Evolutionary conservation across 2,329 filamentous ascomycete species (phyloP), one percentile per base, ranked within the genome.

Genomic region (Aspergillus pseudoviridinutans): DNA sequence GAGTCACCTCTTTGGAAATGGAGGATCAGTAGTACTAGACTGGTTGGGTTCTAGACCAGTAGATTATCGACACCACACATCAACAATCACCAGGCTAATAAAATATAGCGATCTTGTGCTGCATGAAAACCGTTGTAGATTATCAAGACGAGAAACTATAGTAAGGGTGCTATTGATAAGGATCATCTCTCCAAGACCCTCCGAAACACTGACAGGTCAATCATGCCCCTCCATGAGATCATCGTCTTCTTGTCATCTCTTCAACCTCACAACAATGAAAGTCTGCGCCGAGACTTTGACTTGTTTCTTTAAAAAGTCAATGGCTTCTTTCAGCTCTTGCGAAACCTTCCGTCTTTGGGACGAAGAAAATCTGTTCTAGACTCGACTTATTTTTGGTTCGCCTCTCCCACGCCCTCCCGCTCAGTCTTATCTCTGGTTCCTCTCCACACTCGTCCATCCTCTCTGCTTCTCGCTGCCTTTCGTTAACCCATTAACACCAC

Each of bases 311-410:
- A 25, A 27, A 24, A 47, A 24, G 22, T 14, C 44, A 25, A 47
- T 47, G 44, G 6, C n/a, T 44, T 22, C 8, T 6, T 24, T 17
- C 22, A 24, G 42, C 20, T 46, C 12, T 12, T 24, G 10, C 44
- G 8, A 7, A 7, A 12, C 22, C 5, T 24, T 47, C 12, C 12
- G 22, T 46, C 20, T 24, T 25, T 14, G 12, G 25, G 24, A 27
- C n/a, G 22, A 41, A 20, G 22, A 51, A 20, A 27, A 12, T n/a
- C 24, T 9, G 51, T 51, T 56, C 58, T 59, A 59, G 58, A 59
- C 58, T 58, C 49, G 29, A 61, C 53, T 59, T 56, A 58, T 58
- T 61, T 59, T 58, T 60, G 58, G 58, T 56, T 58, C 49, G 47
- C 51, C 55, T 52, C 41, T 38, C 58, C 27, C 24, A 44, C 35